Percentiles rank a stretch among this genome's conserved stretches.
Evolutionary conservation across 257 asterid species (phyloP).

Genomic region (Plectranthus barbatus): DNA sequence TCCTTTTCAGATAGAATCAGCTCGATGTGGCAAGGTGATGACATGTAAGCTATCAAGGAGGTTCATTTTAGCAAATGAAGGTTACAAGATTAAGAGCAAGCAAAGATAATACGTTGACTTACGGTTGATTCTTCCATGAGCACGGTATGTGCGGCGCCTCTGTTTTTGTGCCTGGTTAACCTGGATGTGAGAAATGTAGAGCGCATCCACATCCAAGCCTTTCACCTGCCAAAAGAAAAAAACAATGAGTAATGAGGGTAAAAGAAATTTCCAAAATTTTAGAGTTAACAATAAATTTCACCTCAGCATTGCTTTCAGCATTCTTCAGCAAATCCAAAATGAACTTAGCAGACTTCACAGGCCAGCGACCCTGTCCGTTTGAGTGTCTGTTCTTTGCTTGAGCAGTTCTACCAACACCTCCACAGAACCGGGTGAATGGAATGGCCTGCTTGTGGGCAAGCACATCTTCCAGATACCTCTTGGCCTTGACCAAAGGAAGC

Average conservation of each 20-base stretch:
- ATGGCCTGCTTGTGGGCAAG: conserved; percentile 66
- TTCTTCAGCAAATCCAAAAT: conserved; percentile 64
- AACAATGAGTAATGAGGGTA: background rate
- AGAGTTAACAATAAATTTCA: background rate
- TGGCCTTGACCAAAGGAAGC: conserved; percentile 48
- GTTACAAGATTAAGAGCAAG: background rate
- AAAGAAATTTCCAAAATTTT: background rate
- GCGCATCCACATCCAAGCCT: conserved; percentile 87
- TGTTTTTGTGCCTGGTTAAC: conserved; percentile 89
- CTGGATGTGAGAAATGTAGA: conserved; percentile 82
- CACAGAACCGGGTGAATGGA: conserved; percentile 64
- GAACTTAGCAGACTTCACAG: conserved; percentile 61
- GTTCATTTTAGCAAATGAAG: background rate
- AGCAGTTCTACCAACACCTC: conserved; percentile 73
- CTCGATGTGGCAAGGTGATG: conserved; percentile 87
- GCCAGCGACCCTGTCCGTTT: conserved; percentile 76
- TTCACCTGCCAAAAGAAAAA: conserved; percentile 42
- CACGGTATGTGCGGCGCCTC: conserved; percentile 83
- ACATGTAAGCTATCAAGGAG: conserved; percentile 59
- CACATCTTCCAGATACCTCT: conserved; percentile 58
- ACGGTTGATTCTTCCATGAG: conserved; percentile 79
- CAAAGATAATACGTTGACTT: background rate
- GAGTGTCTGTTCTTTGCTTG: conserved; percentile 71
- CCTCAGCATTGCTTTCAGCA: conserved; percentile 79
- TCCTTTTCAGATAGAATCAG: conserved; percentile 61